Evolutionary conservation across 192 early-diverging fungal species (phyloP).

Genomic region (Chytriomyces sp.): DNA sequence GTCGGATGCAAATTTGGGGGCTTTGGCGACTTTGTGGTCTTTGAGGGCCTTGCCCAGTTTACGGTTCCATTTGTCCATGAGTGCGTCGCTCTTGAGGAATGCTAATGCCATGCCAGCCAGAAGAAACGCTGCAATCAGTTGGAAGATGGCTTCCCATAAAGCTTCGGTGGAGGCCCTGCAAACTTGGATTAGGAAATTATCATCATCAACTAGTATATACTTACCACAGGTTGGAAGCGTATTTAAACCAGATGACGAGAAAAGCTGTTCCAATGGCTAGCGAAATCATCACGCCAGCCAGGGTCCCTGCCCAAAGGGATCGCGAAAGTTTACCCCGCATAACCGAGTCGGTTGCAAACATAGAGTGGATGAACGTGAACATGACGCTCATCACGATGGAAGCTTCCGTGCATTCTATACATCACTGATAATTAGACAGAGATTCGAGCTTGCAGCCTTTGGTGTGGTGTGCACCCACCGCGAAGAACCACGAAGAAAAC

Average conservation of each 20-base stretch:
- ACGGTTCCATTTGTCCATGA: slow-evolving; percentile 78
- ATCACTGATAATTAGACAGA: no score
- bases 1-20: not conserved
- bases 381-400: slow-evolving; percentile 85
- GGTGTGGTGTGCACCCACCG: no score
- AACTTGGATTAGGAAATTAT: no score
- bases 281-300: slow-evolving; percentile 65
- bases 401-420: slow-evolving; percentile 63
- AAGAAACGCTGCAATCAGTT: slow-evolving; percentile 73
- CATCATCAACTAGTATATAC: no score
- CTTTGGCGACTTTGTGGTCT: not conserved
- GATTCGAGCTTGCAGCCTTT: no score
- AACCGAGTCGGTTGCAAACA: not conserved
- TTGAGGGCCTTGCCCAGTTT: slow-evolving; percentile 60
- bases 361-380: slow-evolving; percentile 62
- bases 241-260: slow-evolving; percentile 75
- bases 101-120: slow-evolving; percentile 81
- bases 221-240: slow-evolving; percentile 47
- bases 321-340: not conserved
- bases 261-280: slow-evolving; percentile 74
- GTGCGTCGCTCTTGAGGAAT: slow-evolving; percentile 71
- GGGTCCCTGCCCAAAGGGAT: slow-evolving; percentile 75
- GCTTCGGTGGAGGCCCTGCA: slow-evolving; percentile 51
- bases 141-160: slow-evolving; percentile 85
- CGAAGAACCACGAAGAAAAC: slow-evolving; percentile 19